These are phyloP conservation scores for Globisporangium solare DNA, from an alignment of 352 stramenopile genomes.

Conservation along the genomic window DNA sequence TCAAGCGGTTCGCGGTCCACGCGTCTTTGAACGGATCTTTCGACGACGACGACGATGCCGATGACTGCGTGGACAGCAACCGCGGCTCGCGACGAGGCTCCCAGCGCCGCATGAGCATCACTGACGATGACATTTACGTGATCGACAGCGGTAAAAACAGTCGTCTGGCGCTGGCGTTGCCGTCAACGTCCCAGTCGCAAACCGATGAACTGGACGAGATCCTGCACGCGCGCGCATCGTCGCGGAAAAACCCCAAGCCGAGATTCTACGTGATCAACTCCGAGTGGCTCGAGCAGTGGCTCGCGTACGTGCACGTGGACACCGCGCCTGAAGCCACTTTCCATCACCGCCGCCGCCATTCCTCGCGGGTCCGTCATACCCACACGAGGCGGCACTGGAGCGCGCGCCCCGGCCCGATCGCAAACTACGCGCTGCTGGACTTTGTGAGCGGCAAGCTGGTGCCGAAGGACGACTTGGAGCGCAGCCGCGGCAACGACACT, in stretches of 20 bases:
- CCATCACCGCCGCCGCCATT: conserved; percentile 1
- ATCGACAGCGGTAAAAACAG: conserved; percentile 8
- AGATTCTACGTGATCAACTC: conserved; percentile 56
- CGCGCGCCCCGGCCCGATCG: conserved; percentile 42
- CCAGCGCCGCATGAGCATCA: conserved; percentile 7
- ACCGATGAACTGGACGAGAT: conserved; percentile 55
- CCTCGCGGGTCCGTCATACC: conserved; percentile 5
- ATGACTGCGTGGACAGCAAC: too few relatives aligned
- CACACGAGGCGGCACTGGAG: conserved; percentile 8
- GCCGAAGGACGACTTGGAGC: conserved; percentile 31
- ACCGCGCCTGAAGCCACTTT: conserved; percentile 13
- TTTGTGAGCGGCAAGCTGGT: conserved; percentile 63
- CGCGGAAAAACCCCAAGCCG: conserved; percentile 13
- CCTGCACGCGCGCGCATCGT: conserved; percentile 33
- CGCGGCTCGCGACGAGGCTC: background rate
- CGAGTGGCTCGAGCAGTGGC: conserved; percentile 60
- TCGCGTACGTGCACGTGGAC: conserved; percentile 60
- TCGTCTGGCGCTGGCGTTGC: background rate
- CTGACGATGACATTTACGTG: conserved; percentile 15
- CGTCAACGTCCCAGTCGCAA: conserved; percentile 1
- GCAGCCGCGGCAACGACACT: conserved; percentile 31
- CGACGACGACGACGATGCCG: conserved; percentile 6
- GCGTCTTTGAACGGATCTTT: conserved; percentile 1
- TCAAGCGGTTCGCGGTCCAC: conserved; percentile 45
- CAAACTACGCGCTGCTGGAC: conserved; percentile 62